Evolutionary conservation across 768 basidiomycete species (phyloP).

Genomic region (Russula foetens): DNA sequence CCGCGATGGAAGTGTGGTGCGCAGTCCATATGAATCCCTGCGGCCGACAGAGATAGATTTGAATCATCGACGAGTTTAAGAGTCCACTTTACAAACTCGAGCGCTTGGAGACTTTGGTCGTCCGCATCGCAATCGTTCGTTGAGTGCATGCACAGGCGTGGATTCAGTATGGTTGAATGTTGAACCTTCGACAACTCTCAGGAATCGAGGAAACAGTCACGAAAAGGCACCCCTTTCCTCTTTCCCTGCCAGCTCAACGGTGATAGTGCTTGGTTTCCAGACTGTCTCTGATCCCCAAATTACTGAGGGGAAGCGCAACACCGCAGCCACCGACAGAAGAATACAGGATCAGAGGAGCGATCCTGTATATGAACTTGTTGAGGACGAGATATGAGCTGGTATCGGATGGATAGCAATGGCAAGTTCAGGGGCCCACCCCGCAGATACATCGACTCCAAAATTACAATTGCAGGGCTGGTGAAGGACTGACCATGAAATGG

Average conservation of each 20-base stretch:
- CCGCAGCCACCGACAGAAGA: slow-evolving; percentile 6
- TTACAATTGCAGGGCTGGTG: too few species aligned
- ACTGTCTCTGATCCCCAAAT: slow-evolving; percentile 9
- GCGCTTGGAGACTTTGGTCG: slow-evolving; percentile 27
- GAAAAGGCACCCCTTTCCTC: slow-evolving; percentile 16
- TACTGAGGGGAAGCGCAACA: slow-evolving; percentile 5
- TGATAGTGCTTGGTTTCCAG: slow-evolving; percentile 4
- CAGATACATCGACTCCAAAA: background rate
- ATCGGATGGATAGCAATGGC: slow-evolving; percentile 7
- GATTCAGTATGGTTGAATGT: slow-evolving; percentile 26
- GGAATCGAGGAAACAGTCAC: slow-evolving; percentile 10
- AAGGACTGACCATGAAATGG: background rate
- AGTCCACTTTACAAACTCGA: slow-evolving; percentile 32
- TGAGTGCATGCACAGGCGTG: slow-evolving; percentile 35
- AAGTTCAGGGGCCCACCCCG: background rate
- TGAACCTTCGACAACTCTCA: background rate
- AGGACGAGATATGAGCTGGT: slow-evolving; percentile 17
- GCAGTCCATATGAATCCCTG: slow-evolving; percentile 44
- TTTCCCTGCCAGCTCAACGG: slow-evolving; percentile 13
- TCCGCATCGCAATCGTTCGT: slow-evolving; percentile 26
- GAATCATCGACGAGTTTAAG: background rate
- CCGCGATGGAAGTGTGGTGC: slow-evolving; percentile 56
- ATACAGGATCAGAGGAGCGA: slow-evolving; percentile 13
- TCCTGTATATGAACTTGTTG: slow-evolving; percentile 8
- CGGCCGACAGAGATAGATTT: slow-evolving; percentile 30